Percentiles rank a stretch among this genome's conserved stretches.
Conservation (phyloP, 306 rosid species). For the Gleditsia sinensis region DNA sequence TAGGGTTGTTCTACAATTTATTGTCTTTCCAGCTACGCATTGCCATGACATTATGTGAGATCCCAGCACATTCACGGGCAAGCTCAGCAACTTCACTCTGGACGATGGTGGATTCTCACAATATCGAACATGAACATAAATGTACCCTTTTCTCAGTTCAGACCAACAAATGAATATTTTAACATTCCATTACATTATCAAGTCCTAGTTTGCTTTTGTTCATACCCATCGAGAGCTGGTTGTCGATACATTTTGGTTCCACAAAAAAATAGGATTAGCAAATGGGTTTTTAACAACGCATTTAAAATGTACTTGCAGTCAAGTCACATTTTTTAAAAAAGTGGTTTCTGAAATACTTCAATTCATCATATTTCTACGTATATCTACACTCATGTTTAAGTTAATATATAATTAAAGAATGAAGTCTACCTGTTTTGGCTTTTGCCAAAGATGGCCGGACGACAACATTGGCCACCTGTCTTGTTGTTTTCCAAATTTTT, state of each 20-base stretch:
- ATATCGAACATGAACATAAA: conserved; percentile 74
- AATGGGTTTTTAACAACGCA: background rate
- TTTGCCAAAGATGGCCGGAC: conserved; percentile 82
- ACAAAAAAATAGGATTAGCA: background rate
- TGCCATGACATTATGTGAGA: conserved; percentile 41
- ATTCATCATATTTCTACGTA: background rate
- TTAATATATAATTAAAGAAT: no score
- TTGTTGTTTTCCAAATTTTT: conserved; percentile 87
- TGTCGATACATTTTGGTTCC: no score
- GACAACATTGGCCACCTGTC: conserved; percentile 90
- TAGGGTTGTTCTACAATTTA: conserved; percentile 53
- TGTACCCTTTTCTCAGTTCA: conserved; percentile 75
- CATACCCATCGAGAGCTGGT: no score
- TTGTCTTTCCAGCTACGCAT: conserved; percentile 49
- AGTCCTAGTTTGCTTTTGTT: no score
- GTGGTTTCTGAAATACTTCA: background rate
- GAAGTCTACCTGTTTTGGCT: conserved; percentile 76
- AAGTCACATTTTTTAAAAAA: background rate
- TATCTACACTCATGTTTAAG: background rate
- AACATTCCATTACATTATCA: conserved; percentile 18
- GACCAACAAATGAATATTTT: conserved; percentile 16
- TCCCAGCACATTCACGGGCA: conserved; percentile 41
- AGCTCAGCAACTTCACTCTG: conserved; percentile 44
- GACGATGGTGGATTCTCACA: conserved; percentile 47
- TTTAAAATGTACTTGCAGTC: background rate